These are phyloP conservation scores for Paraphysoderma sedebokerense DNA, from an alignment of 371 early-diverging fungal species.

Conservation along the genomic window DNA sequence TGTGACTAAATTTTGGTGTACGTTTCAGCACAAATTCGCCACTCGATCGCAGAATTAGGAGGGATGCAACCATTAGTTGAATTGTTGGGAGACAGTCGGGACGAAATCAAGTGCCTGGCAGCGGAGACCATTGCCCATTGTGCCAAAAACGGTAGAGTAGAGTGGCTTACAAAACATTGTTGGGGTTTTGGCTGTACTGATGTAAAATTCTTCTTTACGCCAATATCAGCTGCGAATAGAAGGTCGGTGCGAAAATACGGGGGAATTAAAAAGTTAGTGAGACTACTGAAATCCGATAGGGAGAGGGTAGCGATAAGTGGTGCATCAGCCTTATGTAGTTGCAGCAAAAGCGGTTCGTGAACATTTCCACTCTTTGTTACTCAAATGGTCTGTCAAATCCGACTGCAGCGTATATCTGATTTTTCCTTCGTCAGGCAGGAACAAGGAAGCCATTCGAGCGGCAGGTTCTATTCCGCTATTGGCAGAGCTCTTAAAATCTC, in stretches of 20 bases:
- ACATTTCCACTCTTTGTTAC: background rate
- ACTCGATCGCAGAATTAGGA: conserved; percentile 25
- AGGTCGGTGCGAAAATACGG: conserved; percentile 25
- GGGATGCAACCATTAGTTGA: conserved; percentile 36
- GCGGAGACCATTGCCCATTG: conserved; percentile 38
- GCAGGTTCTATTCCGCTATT: conserved; percentile 34
- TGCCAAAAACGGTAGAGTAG: conserved; percentile 29
- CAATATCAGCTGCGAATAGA: conserved; percentile 20
- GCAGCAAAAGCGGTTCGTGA: conserved; percentile 26
- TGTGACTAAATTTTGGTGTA: background rate
- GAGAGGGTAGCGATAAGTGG: conserved; percentile 34
- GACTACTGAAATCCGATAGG: conserved; percentile 21
- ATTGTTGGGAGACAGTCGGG: conserved; percentile 16
- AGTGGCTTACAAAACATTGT: too few relatives aligned
- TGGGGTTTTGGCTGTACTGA: too few relatives aligned
- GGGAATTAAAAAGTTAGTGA: conserved; percentile 29
- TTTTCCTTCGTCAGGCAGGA: conserved; percentile 11
- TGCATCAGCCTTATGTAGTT: conserved; percentile 28
- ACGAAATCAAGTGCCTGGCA: conserved; percentile 28
- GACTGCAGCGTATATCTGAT: background rate
- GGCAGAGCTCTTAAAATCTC: conserved; percentile 28
- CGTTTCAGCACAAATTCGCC: conserved; percentile 24
- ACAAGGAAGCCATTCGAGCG: conserved; percentile 34
- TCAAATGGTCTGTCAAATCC: too few relatives aligned
- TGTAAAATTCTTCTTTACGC: conserved; percentile 1